Evolutionary conservation across 305 asterid genomes (phyloP), one percentile per base, ranked within the genome.

Genomic region (Fraxinus floribunda): DNA sequence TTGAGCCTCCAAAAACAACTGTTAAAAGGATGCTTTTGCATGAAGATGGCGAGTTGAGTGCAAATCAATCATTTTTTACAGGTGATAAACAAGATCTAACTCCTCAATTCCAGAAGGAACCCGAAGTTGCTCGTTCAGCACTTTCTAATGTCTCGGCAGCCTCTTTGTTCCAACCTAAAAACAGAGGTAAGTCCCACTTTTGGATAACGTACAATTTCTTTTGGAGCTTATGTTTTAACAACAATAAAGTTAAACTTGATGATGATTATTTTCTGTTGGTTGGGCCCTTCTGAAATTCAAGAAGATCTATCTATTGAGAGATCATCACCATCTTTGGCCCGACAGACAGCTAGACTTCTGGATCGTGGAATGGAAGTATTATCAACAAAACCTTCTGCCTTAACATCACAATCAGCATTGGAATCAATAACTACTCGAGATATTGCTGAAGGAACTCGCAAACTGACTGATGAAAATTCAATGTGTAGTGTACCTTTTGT

Each of bases 1-100:
- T 90, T 79, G 92, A 91, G 80, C 92, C 97, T 86, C 91, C 91
- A n/a, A 94, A 92, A 88, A 91, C 97, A 85, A 94, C 97, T 79
- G 93, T 96, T 10, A 91, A 91, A 86, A 91, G 99, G 89, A 87
- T 90, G 79, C 86, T 90, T 74, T 82, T 89, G 82, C 90, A 89
- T 85, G 93, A 85, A 80, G 92, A 92, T 83, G 89, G 85, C 80
- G 88, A 89, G 82, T 84, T 83, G 64, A 89, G 89, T 86, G 79
- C 92, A 78, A 88, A 34, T 77, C 90, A 84, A 62, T 88, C 92
- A 84, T 82, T 86, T 66, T 75, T 81, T 82, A 88, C 88, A 60
- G 83, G 84, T 77, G 90, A 88, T 79, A 85, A 89, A 82, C 93
- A 86, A 77, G 86, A 80, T 85, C 86, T 83, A 80, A 83, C 86